A percentile compares a stretch with the other conserved stretches of the same genome.
phyloP scores from a whole-genome alignment of 2,329 filamentous ascomycete genomes.

The Dactylellina leptospora region DNA sequence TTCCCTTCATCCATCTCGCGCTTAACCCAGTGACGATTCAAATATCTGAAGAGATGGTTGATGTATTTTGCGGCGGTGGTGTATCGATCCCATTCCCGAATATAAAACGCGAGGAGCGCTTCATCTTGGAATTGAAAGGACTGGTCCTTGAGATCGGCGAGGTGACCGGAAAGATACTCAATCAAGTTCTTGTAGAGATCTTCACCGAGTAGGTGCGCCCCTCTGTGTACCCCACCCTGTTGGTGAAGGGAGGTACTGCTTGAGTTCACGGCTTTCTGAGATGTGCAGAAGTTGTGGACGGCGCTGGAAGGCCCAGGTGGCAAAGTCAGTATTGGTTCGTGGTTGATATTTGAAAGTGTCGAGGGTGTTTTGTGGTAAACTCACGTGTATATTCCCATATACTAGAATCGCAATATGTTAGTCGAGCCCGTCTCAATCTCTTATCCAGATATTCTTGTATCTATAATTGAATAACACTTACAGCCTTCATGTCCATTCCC shows the following conservation, averaged over 20 bases:
- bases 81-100: conserved; percentile 94
- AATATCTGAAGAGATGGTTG: conserved; percentile 93
- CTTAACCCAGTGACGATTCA: conserved; percentile 99
- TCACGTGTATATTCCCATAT: conserved; percentile 96
- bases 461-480: conserved; percentile 63
- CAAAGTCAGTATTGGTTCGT: conserved; percentile 61
- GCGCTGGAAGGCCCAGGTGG: conserved; percentile 65
- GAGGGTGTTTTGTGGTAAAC: no score
- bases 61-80: conserved; percentile 96
- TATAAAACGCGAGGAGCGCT: conserved; percentile 89
- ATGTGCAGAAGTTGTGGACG: conserved; percentile 99
- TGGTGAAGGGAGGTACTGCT: conserved; percentile 62
- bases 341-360: no score
- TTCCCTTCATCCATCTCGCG: conserved; percentile 98
- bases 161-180: conserved; percentile 80
- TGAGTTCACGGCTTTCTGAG: conserved; percentile 85
- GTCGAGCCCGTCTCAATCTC: conserved; percentile 1
- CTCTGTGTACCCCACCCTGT: conserved; percentile 71
- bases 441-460: neutral
- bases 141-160: conserved; percentile 68
- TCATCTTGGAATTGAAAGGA: conserved; percentile 87
- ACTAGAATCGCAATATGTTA: conserved; percentile 63
- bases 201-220: conserved; percentile 92
- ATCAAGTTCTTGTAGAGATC: conserved; percentile 94
- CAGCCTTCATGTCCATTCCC: conserved; percentile 90